Conservation (phyloP, 176 grass and related monocot species). For the Cocos nucifera region DNA sequence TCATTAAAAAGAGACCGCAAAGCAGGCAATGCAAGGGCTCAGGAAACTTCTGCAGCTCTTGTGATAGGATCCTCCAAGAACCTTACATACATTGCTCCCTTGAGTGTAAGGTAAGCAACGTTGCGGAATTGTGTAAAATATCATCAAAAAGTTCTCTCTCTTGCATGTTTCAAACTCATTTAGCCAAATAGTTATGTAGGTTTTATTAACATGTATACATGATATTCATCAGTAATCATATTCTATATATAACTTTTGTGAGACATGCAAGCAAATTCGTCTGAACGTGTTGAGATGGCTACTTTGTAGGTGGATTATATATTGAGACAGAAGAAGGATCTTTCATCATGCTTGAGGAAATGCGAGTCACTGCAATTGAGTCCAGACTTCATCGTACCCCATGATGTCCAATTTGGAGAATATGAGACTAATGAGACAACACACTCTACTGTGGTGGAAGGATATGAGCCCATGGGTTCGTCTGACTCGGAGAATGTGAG, state of each 20-base stretch:
- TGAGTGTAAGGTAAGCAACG: constrained; percentile 15
- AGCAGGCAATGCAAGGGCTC: constrained; percentile 22
- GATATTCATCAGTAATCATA: no score
- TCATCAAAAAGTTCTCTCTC: no score
- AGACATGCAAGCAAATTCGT: no score
- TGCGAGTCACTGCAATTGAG: neutral
- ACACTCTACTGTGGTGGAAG: constrained; percentile 3
- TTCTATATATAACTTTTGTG: no score
- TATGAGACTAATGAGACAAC: constrained; percentile 6
- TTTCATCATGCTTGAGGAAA: neutral
- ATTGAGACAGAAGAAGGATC: constrained; percentile 2
- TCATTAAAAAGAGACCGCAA: constrained; percentile 19
- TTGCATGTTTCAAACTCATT: no score
- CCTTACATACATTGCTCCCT: constrained; percentile 24
- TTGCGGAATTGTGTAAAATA: no score
- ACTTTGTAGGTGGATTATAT: constrained; percentile 14
- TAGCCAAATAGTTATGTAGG: no score
- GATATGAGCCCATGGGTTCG: constrained; percentile 1
- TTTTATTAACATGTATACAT: no score
- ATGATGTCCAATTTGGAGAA: neutral
- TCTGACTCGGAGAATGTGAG: constrained; percentile 18
- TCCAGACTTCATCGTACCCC: neutral
- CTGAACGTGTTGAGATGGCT: no score
- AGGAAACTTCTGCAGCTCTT: constrained; percentile 16
- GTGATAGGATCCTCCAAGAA: constrained; percentile 18